Base-by-base conservation (phyloP, 2,329 filamentous ascomycete species). In the Catunica adiposa region DNA sequence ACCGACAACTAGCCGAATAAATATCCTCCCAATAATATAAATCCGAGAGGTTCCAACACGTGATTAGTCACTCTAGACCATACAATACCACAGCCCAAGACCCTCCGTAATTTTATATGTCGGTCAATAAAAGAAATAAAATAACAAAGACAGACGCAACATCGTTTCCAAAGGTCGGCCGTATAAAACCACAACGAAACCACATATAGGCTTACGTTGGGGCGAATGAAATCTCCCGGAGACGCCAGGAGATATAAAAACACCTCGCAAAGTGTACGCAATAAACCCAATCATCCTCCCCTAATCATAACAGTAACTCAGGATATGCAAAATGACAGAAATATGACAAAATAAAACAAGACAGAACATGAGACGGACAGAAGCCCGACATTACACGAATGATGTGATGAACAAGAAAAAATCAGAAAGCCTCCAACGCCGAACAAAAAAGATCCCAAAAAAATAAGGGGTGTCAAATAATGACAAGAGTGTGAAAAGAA, bases 401-500 rank as follows among this genome's bases (percentile, higher is more conserved):
- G 23, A 52, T 14, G 34, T 23, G 31, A 52, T 34, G 17, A 38
- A 52, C 29, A 38, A 38, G 22, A 51, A 51, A 7, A 37, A 37
- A 51, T 31, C 48, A 51, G 31, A 51, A 51, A 52, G 50, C 50
- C 50, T 20, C 50, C 50, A 38, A 22, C 50, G 50, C 50, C 50
- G 17, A 17, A 52, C 31, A 52, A 37, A 51, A 31, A 48, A 23
- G 26, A 25, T 20, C 17, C 17, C 8, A 48, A 44, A 23, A 23
- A 48, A 48, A 25, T 1, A 5, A 20, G 3, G 20, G 17, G 17
- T 23, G 23, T 25, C 11, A 4, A 20, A 48, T 9, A 48, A 48
- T 26, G 23, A 20, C 40, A 48, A 25, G 22, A 48, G 26, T 20
- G 20, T 23, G 22, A 3, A 20, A 25, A 48, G 11, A 48, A 48